A percentile compares a stretch with the other conserved stretches of the same genome.
These are phyloP conservation scores for Nigrospora sphaerica DNA, from an alignment of 2,329 filamentous ascomycete species.

Conservation along the genomic window DNA sequence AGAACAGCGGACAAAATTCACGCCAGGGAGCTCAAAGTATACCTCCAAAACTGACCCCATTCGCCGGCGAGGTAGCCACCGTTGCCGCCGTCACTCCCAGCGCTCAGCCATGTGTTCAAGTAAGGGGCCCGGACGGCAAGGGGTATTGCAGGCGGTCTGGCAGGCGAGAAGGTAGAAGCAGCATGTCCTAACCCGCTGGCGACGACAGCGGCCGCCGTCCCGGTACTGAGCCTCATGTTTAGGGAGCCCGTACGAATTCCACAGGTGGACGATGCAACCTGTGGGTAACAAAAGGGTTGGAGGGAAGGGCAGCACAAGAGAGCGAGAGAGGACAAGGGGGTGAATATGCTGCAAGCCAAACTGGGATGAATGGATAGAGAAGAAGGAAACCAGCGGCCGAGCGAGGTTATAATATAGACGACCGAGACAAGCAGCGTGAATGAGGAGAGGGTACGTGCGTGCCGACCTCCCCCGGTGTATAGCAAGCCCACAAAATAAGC, in stretches of 20 bases:
- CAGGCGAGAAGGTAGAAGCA: slow-evolving; percentile 53
- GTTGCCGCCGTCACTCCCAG: slow-evolving; percentile 53
- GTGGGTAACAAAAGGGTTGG: neutral
- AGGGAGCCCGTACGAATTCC: neutral
- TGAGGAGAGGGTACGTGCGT: too few species aligned
- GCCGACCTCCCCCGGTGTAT: too few species aligned
- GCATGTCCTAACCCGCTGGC: slow-evolving; percentile 17
- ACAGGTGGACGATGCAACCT: neutral
- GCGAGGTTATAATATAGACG: too few species aligned
- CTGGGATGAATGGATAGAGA: neutral
- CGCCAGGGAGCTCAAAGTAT: slow-evolving; percentile 20
- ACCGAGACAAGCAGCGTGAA: too few species aligned
- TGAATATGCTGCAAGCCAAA: neutral
- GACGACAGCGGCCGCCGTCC: slow-evolving; percentile 17
- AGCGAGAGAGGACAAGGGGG: neutral
- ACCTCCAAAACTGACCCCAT: slow-evolving; percentile 67
- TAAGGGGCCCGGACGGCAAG: slow-evolving; percentile 71
- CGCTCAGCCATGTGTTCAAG: slow-evolving; percentile 61
- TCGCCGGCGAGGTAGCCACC: slow-evolving; percentile 61
- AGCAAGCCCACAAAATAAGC: too few species aligned
- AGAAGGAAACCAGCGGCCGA: neutral
- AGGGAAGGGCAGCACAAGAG: neutral
- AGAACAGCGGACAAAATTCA: too few species aligned
- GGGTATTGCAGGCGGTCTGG: slow-evolving; percentile 61
- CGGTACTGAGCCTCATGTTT: slow-evolving; percentile 17